Evolutionary conservation across 176 grass and related monocot species (phyloP).

Genomic region (Poa annua): DNA sequence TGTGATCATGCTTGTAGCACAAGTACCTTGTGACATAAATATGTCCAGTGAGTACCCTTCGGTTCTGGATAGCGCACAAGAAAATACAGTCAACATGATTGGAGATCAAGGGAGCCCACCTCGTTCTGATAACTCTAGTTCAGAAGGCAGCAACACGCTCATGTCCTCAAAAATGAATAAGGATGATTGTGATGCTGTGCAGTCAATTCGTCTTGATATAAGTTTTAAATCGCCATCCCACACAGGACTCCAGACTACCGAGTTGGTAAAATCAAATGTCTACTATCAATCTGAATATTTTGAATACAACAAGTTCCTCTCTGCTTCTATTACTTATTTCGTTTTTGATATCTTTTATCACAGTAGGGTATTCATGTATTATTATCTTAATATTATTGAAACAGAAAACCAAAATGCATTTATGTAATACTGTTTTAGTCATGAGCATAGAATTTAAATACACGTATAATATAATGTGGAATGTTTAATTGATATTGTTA

Average conservation of each 20-base stretch:
- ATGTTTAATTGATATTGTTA: slow-evolving; percentile 15
- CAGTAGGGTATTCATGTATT: slow-evolving; percentile 17
- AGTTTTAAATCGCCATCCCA: slow-evolving; percentile 97
- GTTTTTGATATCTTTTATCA: slow-evolving; percentile 29
- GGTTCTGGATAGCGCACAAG: slow-evolving; percentile 70
- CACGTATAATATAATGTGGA: background rate
- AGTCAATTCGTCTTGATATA: slow-evolving; percentile 96
- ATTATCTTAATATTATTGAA: slow-evolving; percentile 4
- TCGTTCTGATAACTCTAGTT: slow-evolving; percentile 61
- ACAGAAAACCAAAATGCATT: slow-evolving; percentile 11
- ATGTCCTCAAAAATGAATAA: slow-evolving; percentile 59
- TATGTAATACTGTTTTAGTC: slow-evolving; percentile 8
- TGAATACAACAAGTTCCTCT: slow-evolving; percentile 19
- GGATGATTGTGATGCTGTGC: slow-evolving; percentile 56
- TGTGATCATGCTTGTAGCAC: slow-evolving; percentile 91
- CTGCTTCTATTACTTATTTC: slow-evolving; percentile 20
- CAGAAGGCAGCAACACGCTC: slow-evolving; percentile 53
- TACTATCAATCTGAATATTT: slow-evolving; percentile 35
- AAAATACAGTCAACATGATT: slow-evolving; percentile 53
- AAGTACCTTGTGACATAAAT: slow-evolving; percentile 81
- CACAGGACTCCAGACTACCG: slow-evolving; percentile 90
- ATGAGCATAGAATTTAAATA: slow-evolving; percentile 28
- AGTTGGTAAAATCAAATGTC: slow-evolving; percentile 74
- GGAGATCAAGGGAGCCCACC: slow-evolving; percentile 58
- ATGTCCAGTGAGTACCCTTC: slow-evolving; percentile 72